These are phyloP conservation scores for Penicillium coffeae DNA, from an alignment of 495 filamentous ascomycete genomes.

Conservation along the genomic window DNA sequence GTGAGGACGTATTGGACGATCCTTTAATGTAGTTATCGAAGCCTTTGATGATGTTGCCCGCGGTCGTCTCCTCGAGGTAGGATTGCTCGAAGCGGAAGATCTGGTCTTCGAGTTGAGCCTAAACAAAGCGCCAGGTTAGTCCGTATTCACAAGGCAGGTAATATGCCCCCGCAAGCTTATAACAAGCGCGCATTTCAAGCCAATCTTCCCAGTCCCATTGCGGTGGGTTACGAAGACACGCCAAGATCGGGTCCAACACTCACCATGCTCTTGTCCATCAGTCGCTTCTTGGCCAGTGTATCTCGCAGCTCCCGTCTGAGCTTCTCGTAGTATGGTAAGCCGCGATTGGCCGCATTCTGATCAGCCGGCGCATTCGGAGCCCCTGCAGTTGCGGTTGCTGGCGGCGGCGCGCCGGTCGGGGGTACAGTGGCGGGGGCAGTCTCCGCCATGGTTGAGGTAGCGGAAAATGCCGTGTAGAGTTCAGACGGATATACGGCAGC, in stretches of 20 bases:
- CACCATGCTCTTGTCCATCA: constrained; percentile 65
- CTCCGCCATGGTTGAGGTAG: constrained; percentile 46
- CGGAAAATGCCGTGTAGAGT: background rate
- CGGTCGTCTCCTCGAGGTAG: constrained; percentile 86
- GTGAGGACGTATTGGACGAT: constrained; percentile 39
- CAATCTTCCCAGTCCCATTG: too few species aligned
- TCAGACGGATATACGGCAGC: background rate
- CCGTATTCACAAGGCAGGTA: too few species aligned
- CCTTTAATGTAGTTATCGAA: constrained; percentile 98
- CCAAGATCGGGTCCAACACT: background rate
- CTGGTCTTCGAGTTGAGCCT: constrained; percentile 70
- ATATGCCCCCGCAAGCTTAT: too few species aligned
- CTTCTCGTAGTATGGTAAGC: constrained; percentile 69
- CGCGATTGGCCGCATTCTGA: constrained; percentile 36
- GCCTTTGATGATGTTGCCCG: constrained; percentile 92
- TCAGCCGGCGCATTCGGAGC: constrained; percentile 31
- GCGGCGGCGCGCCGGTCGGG: constrained; percentile 16
- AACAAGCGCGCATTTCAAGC: too few species aligned
- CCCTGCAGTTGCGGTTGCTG: constrained; percentile 20
- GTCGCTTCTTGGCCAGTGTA: constrained; percentile 61
- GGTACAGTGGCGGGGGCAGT: constrained; percentile 39
- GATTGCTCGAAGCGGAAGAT: constrained; percentile 80
- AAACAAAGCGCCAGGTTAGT: too few species aligned
- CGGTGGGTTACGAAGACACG: too few species aligned
- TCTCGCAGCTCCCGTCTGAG: constrained; percentile 65